A percentile compares a stretch with the other conserved stretches of the same genome.
Evolutionary conservation across 805 yeast species (phyloP).

Genomic region (Saturnispora ahearnii): DNA sequence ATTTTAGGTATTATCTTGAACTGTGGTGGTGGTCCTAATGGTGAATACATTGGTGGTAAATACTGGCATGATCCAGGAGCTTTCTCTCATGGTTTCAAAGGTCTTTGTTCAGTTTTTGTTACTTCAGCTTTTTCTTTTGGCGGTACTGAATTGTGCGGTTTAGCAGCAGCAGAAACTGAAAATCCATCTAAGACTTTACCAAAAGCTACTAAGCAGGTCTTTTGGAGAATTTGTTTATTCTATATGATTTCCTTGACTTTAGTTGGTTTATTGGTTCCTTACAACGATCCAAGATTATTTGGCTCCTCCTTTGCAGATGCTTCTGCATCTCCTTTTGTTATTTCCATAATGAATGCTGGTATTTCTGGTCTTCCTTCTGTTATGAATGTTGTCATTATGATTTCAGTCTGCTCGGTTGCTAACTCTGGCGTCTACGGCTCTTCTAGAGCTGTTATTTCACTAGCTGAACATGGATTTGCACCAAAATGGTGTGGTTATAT

Average conservation of each 20-base stretch:
- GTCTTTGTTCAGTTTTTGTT: constrained; percentile 49
- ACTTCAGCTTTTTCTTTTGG: constrained; percentile 54
- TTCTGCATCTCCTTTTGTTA: constrained; percentile 66
- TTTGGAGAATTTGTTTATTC: constrained; percentile 49
- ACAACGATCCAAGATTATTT: constrained; percentile 36
- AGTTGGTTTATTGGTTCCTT: constrained; percentile 48
- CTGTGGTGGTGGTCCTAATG: constrained; percentile 51
- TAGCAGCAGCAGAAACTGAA: constrained; percentile 54
- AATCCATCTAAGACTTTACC: constrained; percentile 52
- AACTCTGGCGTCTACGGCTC: constrained; percentile 66
- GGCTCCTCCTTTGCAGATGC: constrained; percentile 42
- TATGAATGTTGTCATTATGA: constrained; percentile 64
- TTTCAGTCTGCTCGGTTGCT: constrained; percentile 68
- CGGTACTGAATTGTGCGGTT: constrained; percentile 53
- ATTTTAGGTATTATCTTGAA: constrained; percentile 43
- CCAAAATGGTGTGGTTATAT: constrained; percentile 57
- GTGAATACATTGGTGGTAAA: constrained; percentile 46
- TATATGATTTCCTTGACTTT: constrained; percentile 42
- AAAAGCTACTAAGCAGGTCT: constrained; percentile 50
- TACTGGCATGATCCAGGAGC: constrained; percentile 55
- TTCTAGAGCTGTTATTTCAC: constrained; percentile 58
- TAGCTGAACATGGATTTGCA: constrained; percentile 63
- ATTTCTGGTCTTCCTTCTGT: constrained; percentile 60
- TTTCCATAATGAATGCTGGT: constrained; percentile 56
- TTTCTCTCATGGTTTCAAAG: constrained; percentile 41